Evolutionary conservation across 1,284 basidiomycete species (phyloP), one percentile per base, ranked within the genome.

Genomic region (Grifola frondosa): DNA sequence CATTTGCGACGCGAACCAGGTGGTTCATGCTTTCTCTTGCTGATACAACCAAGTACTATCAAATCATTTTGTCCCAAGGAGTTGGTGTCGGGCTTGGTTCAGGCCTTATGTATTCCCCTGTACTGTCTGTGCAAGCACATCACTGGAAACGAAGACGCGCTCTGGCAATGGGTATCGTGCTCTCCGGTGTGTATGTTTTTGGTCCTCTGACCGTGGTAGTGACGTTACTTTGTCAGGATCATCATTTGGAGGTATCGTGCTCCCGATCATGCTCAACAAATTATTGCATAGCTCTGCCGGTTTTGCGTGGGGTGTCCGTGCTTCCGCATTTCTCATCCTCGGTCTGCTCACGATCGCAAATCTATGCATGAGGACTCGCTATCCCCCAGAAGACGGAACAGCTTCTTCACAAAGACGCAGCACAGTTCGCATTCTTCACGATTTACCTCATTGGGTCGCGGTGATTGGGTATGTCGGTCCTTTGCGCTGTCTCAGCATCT

Each of bases 211-310:
- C 16, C 24, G 21, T 20, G 5, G 8, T 36, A 5, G 23, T 19
- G 3, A 15, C 32, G 16, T 21, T 34, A 6, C n/a, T 31, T 17
- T 5, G 5, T 8, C 10, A 37, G 36, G 36, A 9, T 24, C 36
- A 25, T 74, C 75, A 7, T 46, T 70, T 17, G 75, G 76, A 5
- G 74, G 74, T 5, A 64, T 77, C 22, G 54, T 74, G 16, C 75
- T 70, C 63, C 74, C 76, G 4, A 74, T 77, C 42, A 60, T 77
- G 52, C 59, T 76, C 28, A 75, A 75, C 49, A 16, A 30, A 17
- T 15, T 40, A 15, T 25, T 34, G 31, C 20, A 40, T 5, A 30
- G 32, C 13, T 23, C 10, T 10, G 29, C 17, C 29, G 38, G 38
- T 6, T 40, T 40, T 30, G 28, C 17, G 6, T 40, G 38, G 38